Base-by-base conservation (phyloP, 768 basidiomycete genomes). In the Termitomyces sp. region DNA sequence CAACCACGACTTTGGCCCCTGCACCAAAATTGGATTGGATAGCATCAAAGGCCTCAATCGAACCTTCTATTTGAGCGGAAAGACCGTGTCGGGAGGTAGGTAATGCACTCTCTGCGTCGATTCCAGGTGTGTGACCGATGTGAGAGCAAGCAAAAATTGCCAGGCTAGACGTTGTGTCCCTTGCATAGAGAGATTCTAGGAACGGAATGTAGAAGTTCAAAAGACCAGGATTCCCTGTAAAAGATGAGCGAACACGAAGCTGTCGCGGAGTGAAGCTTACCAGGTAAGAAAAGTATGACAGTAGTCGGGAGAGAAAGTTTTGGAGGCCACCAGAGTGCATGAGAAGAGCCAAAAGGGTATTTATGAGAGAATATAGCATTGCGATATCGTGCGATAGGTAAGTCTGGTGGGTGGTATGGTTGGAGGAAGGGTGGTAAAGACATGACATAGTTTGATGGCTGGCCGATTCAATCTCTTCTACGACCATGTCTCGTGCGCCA, bases 191-290 rank as follows among this genome's bases (percentile, higher is more conserved):
- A 4, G 75, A 75, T 22, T 75, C 71, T 15, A 92, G 76, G 66
- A 90, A 92, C 2, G 81, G 79, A 1, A 73, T 73, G 62, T 92
- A 92, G 70, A 91, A 90, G 46, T 79, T 76, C 33, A 86, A 59
- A 16, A 90, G 71, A 7, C 90, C 90, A 18, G 80, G 79, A 60
- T 82, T 82, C 7, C 79, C 78, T 81, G 62, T 20, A 3, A 36
- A 26, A 41, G 16, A 34, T 37, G 15, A 33, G n/a, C n/a, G 7
- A 22, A 22, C 13, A 46, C 15, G 29, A 12, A 54, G 16, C 2
- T 4, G 26, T 5, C 5, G 18, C 49, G 26, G 12, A 18, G 31
- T 41, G 34, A n/a, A 6, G 42, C 18, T 37, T 36, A 77, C 81
- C 81, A 61, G 82, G 82, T 49, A 82, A 77, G 66, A 84, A 82